Evolutionary conservation across 1,284 basidiomycete species (phyloP), one percentile per base, ranked within the genome.

Genomic region (Fomes fomentarius): DNA sequence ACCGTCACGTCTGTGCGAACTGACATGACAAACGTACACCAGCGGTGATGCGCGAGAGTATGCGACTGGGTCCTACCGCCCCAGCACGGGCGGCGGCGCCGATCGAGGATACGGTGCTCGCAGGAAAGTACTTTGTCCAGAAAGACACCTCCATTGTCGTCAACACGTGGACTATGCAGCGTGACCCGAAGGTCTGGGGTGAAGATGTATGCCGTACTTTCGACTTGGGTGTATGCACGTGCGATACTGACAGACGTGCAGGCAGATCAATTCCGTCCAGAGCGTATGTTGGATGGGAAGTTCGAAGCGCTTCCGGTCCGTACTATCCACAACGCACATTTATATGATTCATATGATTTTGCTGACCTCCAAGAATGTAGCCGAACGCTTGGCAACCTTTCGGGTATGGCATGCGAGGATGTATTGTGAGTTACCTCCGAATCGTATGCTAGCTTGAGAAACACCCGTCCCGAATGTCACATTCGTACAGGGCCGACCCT

Each of bases 281-380:
- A 81, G 55, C 71, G 80, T 1, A 79, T 78, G 75, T 62, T 82
- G 10, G 74, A 78, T 50, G 76, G 74, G 0, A 74, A 73, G 38
- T 78, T 77, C 58, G 72, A 77, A 60, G 65, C 67, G 15, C 54
- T 78, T 15, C 76, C 77, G 38, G 75, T 75, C 55, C 40, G 67
- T 10, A 12, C 12, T 6, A n/a, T n/a, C n/a, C n/a, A n/a, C n/a
- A n/a, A n/a, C n/a, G n/a, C n/a, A n/a, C n/a, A n/a, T n/a, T n/a
- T n/a, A n/a, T n/a, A n/a, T n/a, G n/a, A n/a, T n/a, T n/a, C n/a
- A n/a, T n/a, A n/a, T n/a, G n/a, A n/a, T n/a, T n/a, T n/a, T n/a
- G n/a, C n/a, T n/a, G n/a, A n/a, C n/a, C n/a, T n/a, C n/a, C n/a
- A n/a, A n/a, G 28, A 7, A 30, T 12, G 8, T 40, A 70, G 72